phyloP scores from a whole-genome alignment of 2,329 filamentous ascomycete species.

The Fusarium sp. region DNA sequence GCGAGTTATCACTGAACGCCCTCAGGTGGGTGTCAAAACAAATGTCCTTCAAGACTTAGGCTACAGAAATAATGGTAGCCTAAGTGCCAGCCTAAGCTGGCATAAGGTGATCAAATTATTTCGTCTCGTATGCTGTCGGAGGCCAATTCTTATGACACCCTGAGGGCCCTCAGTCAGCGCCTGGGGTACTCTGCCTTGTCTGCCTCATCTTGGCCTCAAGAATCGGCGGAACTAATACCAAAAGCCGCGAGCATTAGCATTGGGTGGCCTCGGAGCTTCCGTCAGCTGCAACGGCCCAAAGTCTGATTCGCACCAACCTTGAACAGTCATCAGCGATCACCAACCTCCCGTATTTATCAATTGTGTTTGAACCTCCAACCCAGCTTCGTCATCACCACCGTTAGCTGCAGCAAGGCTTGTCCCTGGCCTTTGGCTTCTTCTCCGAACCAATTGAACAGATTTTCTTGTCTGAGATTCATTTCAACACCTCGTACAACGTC shows the following conservation, averaged over 20 bases:
- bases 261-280: constrained; percentile 30
- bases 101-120: too few relatives aligned
- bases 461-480: constrained; percentile 9
- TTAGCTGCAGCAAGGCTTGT: constrained; percentile 31
- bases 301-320: constrained; percentile 19
- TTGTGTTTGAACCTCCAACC: constrained; percentile 7
- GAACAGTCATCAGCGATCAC: constrained; percentile 10
- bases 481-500: constrained; percentile 1
- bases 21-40: neutral
- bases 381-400: constrained; percentile 16
- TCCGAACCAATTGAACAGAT: constrained; percentile 26
- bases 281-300: constrained; percentile 28
- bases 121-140: too few relatives aligned
- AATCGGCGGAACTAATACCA: constrained; percentile 12
- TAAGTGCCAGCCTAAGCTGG: too few relatives aligned
- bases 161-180: constrained; percentile 5
- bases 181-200: constrained; percentile 28
- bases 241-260: constrained; percentile 9
- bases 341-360: constrained; percentile 27
- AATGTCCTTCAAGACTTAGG: too few relatives aligned
- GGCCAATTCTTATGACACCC: too few relatives aligned
- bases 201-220: constrained; percentile 34
- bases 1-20: constrained; percentile 22
- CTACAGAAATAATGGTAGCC: too few relatives aligned
- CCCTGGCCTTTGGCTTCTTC: constrained; percentile 11